phyloP scores from a whole-genome alignment of 345 rosid genomes.

The Ceriops decandra region DNA sequence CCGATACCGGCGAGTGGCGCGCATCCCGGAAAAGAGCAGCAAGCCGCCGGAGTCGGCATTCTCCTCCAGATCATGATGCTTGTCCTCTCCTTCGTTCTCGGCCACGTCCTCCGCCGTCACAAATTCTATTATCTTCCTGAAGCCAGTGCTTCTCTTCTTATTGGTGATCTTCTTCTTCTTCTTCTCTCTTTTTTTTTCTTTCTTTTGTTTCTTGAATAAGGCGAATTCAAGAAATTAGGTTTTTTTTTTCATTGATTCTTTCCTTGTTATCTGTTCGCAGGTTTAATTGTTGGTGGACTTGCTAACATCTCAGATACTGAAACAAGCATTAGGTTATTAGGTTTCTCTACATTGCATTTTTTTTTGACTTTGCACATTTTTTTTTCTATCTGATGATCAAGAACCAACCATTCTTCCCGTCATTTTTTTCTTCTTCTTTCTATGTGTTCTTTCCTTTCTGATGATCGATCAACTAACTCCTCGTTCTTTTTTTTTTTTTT shows the following conservation, averaged over 20 bases:
- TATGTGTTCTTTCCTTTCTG: too few species aligned
- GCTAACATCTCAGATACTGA: conserved; percentile 90
- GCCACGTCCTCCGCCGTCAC: conserved; percentile 96
- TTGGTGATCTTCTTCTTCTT: conserved; percentile 38
- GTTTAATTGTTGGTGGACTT: conserved; percentile 81
- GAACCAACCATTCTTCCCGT: too few species aligned
- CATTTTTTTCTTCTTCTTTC: too few species aligned
- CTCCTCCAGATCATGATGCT: conserved; percentile 99
- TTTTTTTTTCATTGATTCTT: too few species aligned
- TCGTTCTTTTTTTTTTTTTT: neutral
- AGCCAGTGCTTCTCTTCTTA: conserved; percentile 98
- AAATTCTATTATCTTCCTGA: conserved; percentile 93
- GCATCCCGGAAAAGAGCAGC: conserved; percentile 84
- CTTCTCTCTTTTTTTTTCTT: neutral
- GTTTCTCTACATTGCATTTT: too few species aligned
- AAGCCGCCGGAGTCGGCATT: conserved; percentile 97
- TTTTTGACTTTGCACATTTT: too few species aligned
- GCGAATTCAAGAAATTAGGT: too few species aligned
- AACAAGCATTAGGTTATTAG: conserved; percentile 67
- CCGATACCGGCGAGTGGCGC: conserved; percentile 47
- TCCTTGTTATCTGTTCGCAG: conserved; percentile 22
- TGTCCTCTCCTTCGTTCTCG: conserved; percentile 94
- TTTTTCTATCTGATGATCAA: too few species aligned
- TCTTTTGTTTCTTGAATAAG: neutral
- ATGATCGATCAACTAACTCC: too few species aligned